phyloP scores from a whole-genome alignment of 768 basidiomycete genomes.

The Neoboletus magnificus region DNA sequence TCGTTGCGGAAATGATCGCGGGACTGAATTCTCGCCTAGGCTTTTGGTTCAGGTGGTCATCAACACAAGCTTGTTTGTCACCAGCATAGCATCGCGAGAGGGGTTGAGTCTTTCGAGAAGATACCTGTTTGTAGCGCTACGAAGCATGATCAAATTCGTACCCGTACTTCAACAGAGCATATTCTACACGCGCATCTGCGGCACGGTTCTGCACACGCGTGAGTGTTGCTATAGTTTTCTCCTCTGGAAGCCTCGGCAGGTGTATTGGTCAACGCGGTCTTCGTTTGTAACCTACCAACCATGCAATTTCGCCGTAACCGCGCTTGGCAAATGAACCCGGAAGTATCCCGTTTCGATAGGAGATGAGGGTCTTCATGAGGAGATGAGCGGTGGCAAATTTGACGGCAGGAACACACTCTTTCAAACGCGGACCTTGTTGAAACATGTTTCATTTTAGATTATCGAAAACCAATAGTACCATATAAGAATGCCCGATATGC shows the following conservation, averaged over 20 bases:
- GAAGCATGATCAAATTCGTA: neutral
- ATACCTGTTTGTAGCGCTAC: neutral
- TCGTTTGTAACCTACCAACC: constrained; percentile 19
- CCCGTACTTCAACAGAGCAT: neutral
- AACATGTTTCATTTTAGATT: constrained; percentile 2
- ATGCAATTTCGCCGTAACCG: neutral
- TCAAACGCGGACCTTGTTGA: neutral
- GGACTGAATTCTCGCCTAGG: neutral
- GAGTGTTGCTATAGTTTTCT: neutral
- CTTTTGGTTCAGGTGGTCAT: neutral
- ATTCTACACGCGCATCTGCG: neutral
- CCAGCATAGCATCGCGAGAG: neutral
- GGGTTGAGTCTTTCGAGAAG: neutral
- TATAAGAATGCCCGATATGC: neutral
- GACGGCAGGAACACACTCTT: neutral
- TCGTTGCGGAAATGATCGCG: neutral
- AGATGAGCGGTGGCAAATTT: neutral
- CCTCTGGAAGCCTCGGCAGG: neutral
- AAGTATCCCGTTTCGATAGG: neutral
- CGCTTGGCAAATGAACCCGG: neutral
- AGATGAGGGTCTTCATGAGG: neutral
- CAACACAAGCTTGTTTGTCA: neutral
- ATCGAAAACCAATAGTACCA: neutral
- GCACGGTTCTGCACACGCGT: neutral
- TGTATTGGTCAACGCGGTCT: constrained; percentile 12